Base-by-base conservation (phyloP, 257 asterid genomes). In the Lantana camara region DNA sequence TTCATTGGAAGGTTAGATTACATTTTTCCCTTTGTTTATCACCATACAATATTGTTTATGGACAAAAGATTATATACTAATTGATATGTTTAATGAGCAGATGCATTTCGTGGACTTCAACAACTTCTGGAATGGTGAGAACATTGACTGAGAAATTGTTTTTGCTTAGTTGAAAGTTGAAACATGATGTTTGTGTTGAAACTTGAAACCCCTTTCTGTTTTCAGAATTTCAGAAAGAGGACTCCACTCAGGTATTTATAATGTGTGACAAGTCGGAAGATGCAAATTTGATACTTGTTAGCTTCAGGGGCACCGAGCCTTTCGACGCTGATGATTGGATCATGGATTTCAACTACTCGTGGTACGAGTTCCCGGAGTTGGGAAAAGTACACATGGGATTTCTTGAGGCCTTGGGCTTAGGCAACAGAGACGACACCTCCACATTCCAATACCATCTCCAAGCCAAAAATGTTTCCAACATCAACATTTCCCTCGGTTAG, bases 381-480 rank as follows among this genome's bases (percentile, higher is more conserved):
- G 99, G 97, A n/a, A 93, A 87, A 68, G 92, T 93, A n/a, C 97
- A 93, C 47, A 81, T 87, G 99, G 99, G 99, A 40, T 93, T 93
- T 70, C 76, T 93, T 7, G 99, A 93, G 76, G 99, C 99, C 73
- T 74, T 93, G 59, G 99, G 99, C 47, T 72, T 93, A 67, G 97
- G 99, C 27, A 90, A 59, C 83, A 81, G 99, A 67, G 71, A 5
- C 4, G 57, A 93, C 13, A 60, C 83, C 52, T 69, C 81, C 64
- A 72, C 95, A 1, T 93, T 90, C 73, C 76, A 37, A 4, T 74
- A 70, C 35, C 73, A 70, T 52, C 83, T 92, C 40, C 72, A 38
- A 7, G 35, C 16, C 4, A 45, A 55, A 38, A 67, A 52, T 16
- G 17, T n/a, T n/a, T n/a, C n/a, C n/a, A n/a, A n/a, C n/a, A n/a